Conservation (phyloP, 768 basidiomycete species). For the Exsudoporus frostii region DNA sequence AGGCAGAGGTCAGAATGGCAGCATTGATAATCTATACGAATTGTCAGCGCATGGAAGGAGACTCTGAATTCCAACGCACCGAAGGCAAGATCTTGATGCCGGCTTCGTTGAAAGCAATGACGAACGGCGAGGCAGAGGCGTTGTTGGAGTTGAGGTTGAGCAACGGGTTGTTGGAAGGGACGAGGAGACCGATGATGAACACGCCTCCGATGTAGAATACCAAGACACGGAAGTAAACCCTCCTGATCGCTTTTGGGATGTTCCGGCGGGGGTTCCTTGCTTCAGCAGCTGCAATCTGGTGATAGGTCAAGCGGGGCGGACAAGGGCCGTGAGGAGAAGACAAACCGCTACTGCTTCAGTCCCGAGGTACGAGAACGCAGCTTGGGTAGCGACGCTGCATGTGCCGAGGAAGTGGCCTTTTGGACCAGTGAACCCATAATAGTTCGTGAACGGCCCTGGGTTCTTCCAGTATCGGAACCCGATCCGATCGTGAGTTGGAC, state of each 20-base stretch:
- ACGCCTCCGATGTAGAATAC: slow-evolving; percentile 39
- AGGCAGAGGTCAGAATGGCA: slow-evolving; percentile 42
- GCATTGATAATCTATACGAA: slow-evolving; percentile 34
- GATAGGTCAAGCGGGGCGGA: not conserved
- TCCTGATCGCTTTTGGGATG: slow-evolving; percentile 38
- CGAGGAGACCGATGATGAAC: slow-evolving; percentile 48
- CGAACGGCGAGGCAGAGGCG: slow-evolving; percentile 52
- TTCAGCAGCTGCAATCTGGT: slow-evolving; percentile 44
- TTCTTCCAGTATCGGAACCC: slow-evolving; percentile 48
- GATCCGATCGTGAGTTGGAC: slow-evolving; percentile 49
- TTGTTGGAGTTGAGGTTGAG: slow-evolving; percentile 37
- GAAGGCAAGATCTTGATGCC: slow-evolving; percentile 59
- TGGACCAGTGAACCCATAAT: slow-evolving; percentile 35
- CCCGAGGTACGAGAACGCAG: slow-evolving; percentile 59
- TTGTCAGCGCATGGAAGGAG: not conserved
- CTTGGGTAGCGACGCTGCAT: slow-evolving; percentile 55
- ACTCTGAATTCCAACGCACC: slow-evolving; percentile 21
- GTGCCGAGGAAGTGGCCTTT: slow-evolving; percentile 50
- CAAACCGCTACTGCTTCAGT: slow-evolving; percentile 49
- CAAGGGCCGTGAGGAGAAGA: not conserved
- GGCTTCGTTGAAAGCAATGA: slow-evolving; percentile 52
- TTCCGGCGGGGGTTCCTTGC: slow-evolving; percentile 48
- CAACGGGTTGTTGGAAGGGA: slow-evolving; percentile 43
- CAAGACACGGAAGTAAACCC: slow-evolving; percentile 46
- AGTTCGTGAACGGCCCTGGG: slow-evolving; percentile 58